Percentiles rank a stretch among this genome's conserved stretches.
Evolutionary conservation across 768 basidiomycete species (phyloP).

Genomic region (Mycena metata): DNA sequence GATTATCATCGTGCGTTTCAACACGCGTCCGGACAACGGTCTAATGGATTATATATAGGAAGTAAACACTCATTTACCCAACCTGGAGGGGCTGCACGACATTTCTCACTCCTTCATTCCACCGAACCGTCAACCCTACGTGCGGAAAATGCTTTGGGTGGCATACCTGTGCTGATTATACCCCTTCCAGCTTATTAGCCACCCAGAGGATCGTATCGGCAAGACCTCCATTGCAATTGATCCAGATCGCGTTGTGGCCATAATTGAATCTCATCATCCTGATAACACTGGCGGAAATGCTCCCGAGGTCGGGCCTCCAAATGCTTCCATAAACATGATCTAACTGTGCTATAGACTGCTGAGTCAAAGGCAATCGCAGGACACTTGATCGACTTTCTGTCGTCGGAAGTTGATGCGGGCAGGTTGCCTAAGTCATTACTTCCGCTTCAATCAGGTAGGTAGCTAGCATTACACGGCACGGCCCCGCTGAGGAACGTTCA

Average conservation of each 20-base stretch:
- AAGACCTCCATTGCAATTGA: slow-evolving; percentile 61
- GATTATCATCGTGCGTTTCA: slow-evolving; percentile 55
- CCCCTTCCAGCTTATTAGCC: slow-evolving; percentile 52
- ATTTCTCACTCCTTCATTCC: slow-evolving; percentile 61
- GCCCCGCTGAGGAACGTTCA: no score
- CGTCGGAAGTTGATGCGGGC: slow-evolving; percentile 55
- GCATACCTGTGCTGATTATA: slow-evolving; percentile 4
- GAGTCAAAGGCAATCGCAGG: slow-evolving; percentile 57
- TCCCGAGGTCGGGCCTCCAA: slow-evolving; percentile 39
- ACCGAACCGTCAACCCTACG: slow-evolving; percentile 56
- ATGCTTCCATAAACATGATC: no score
- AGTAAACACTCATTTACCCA: slow-evolving; percentile 62
- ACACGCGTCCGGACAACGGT: no score
- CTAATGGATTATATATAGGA: slow-evolving; percentile 41
- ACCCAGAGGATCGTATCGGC: slow-evolving; percentile 61
- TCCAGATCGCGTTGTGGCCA: slow-evolving; percentile 61
- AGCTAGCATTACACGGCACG: no score
- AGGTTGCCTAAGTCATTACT: slow-evolving; percentile 58
- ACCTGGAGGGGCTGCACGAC: slow-evolving; percentile 62
- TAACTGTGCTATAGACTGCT: slow-evolving; percentile 46
- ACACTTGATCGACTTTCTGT: slow-evolving; percentile 61
- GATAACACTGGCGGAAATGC: slow-evolving; percentile 63
- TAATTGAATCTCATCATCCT: slow-evolving; percentile 55
- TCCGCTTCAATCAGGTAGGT: slow-evolving; percentile 59
- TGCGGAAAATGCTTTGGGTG: slow-evolving; percentile 4